Conservation (phyloP, 2,329 filamentous ascomycete genomes). For the Aspergillus pseudoviridinutans region DNA sequence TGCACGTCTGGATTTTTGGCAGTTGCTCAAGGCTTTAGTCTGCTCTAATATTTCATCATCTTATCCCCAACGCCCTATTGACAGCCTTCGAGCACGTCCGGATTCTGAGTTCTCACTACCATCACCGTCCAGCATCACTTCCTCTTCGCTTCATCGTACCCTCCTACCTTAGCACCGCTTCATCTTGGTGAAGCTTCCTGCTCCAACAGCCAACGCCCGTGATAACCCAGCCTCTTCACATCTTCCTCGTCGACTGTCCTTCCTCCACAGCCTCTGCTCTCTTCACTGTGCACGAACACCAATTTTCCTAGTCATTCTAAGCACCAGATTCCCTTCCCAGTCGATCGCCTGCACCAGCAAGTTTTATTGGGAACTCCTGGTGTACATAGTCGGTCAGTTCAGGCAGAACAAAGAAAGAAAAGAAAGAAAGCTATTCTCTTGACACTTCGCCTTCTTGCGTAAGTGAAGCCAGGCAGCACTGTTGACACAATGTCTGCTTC, state of each 20-base stretch:
- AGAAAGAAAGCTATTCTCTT: conserved; percentile 40
- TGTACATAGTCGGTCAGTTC: conserved; percentile 66
- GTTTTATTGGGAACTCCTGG: conserved; percentile 87
- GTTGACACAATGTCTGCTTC: conserved; percentile 67
- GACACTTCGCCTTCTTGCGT: conserved; percentile 44
- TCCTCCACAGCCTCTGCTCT: conserved; percentile 32
- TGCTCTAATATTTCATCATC: conserved; percentile 17
- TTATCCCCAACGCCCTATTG: conserved; percentile 15
- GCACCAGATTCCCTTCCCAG: conserved; percentile 38
- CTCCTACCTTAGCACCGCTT: conserved; percentile 20
- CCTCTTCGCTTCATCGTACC: conserved; percentile 18
- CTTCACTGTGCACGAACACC: conserved; percentile 31
- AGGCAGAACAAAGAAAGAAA: conserved; percentile 55
- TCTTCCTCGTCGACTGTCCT: conserved; percentile 28
- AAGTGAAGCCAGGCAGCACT: conserved; percentile 34
- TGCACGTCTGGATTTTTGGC: conserved; percentile 2
- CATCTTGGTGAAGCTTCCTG: conserved; percentile 16
- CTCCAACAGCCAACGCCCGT: conserved; percentile 19
- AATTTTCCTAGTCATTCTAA: conserved; percentile 26
- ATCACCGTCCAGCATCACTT: conserved; percentile 21
- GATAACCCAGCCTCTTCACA: conserved; percentile 25
- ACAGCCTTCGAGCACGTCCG: conserved; percentile 18
- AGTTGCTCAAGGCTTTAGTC: conserved; percentile 15
- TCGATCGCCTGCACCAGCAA: conserved; percentile 68
- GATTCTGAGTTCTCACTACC: conserved; percentile 17